phyloP scores from a whole-genome alignment of 2,329 filamentous ascomycete genomes.

The Verticillium klebahnii region DNA sequence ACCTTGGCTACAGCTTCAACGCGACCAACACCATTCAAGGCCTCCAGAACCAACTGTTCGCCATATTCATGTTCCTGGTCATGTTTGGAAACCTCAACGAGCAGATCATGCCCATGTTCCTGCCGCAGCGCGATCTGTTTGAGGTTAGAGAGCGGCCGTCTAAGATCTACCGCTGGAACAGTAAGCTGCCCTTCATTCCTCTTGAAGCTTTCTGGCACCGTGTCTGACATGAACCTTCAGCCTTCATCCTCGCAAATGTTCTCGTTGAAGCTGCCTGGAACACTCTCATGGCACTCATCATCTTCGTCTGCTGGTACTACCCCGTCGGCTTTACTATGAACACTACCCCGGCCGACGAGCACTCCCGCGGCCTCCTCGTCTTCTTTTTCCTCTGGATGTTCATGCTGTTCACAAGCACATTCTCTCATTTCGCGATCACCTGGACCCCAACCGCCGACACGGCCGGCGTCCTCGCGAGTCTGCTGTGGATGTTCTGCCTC shows the following conservation, averaged over 20 bases:
- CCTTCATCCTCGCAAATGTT: constrained; percentile 58
- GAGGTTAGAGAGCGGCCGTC: constrained; percentile 64
- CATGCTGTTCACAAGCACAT: constrained; percentile 63
- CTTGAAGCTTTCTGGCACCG: not conserved
- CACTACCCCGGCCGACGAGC: constrained; percentile 29
- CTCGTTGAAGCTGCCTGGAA: constrained; percentile 69
- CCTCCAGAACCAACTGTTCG: constrained; percentile 63
- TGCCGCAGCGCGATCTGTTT: constrained; percentile 61
- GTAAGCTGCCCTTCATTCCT: not conserved
- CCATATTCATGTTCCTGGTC: constrained; percentile 62
- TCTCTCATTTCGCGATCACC: constrained; percentile 60
- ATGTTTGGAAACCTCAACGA: constrained; percentile 59
- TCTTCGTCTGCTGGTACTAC: constrained; percentile 67
- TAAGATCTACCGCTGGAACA: constrained; percentile 46
- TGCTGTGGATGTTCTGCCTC: constrained; percentile 60
- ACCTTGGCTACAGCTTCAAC: constrained; percentile 63
- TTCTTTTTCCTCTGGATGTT: constrained; percentile 63
- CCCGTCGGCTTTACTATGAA: constrained; percentile 61
- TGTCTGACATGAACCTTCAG: not conserved
- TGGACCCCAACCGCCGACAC: constrained; percentile 62
- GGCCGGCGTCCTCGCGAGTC: constrained; percentile 61
- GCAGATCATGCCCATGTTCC: constrained; percentile 65
- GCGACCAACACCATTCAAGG: constrained; percentile 54
- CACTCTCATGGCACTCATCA: constrained; percentile 54
- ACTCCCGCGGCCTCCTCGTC: constrained; percentile 58